phyloP scores from a whole-genome alignment of 2,329 filamentous ascomycete species.

The Neofusicoccum ribis region DNA sequence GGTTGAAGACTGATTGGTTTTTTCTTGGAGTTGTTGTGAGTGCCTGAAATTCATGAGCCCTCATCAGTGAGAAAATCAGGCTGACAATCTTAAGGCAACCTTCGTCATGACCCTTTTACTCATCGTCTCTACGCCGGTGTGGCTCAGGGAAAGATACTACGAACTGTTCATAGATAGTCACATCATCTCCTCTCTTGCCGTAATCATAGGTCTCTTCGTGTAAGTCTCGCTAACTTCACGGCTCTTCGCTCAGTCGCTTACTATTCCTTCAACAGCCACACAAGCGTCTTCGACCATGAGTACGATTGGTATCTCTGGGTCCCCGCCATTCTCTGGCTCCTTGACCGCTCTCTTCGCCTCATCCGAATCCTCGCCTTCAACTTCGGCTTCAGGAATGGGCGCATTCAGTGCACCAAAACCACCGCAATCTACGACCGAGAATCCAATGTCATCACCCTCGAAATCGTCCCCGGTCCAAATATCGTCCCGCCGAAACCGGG shows the following conservation, averaged over 20 bases:
- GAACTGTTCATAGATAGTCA: slow-evolving; percentile 45
- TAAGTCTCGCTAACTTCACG: slow-evolving; percentile 35
- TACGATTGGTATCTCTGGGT: slow-evolving; percentile 55
- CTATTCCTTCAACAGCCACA: slow-evolving; percentile 42
- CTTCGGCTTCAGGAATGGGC: slow-evolving; percentile 33
- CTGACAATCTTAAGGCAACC: slow-evolving; percentile 26
- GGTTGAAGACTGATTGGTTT: slow-evolving; percentile 4
- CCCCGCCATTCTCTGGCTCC: slow-evolving; percentile 51
- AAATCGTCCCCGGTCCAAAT: slow-evolving; percentile 41
- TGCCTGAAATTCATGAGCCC: neutral
- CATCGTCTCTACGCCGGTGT: slow-evolving; percentile 50
- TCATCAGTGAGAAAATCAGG: neutral
- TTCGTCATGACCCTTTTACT: slow-evolving; percentile 48
- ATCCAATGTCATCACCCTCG: slow-evolving; percentile 49
- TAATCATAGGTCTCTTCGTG: slow-evolving; percentile 55
- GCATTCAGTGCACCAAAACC: slow-evolving; percentile 36
- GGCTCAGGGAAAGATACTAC: slow-evolving; percentile 54
- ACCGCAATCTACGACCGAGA: slow-evolving; percentile 45
- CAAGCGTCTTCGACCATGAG: slow-evolving; percentile 44
- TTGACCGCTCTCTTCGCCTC: slow-evolving; percentile 51
- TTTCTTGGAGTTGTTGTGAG: slow-evolving; percentile 5
- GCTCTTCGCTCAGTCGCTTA: slow-evolving; percentile 6
- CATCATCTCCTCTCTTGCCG: slow-evolving; percentile 43
- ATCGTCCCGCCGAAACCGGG: slow-evolving; percentile 43
- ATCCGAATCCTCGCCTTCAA: slow-evolving; percentile 48